phyloP scores from a whole-genome alignment of 1,284 basidiomycete species.

The Ceratobasidium sp. region DNA sequence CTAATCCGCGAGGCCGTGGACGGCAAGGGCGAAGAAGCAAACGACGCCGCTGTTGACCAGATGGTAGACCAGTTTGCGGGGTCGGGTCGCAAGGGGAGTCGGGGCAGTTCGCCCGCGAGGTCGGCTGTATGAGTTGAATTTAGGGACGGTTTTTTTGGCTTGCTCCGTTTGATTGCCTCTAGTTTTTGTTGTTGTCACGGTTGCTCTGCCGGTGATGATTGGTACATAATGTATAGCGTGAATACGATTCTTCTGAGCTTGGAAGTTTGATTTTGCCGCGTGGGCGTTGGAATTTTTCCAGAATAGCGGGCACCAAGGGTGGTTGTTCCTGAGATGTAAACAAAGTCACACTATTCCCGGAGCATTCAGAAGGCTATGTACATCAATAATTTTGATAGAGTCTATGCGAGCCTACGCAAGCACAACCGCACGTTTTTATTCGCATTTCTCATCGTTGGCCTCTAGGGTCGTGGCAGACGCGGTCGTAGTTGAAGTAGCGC shows the following conservation, averaged over 20 bases:
- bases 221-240: constrained; percentile 43
- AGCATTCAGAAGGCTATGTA: too few species aligned
- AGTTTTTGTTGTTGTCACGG: constrained; percentile 5
- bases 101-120: constrained; percentile 35
- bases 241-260: constrained; percentile 34
- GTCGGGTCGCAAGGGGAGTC: neutral
- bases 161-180: neutral
- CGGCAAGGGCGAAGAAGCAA: constrained; percentile 62
- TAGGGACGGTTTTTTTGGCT: constrained; percentile 2
- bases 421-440: neutral
- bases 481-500: neutral
- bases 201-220: constrained; percentile 9
- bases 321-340: neutral
- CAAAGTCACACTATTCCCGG: too few species aligned
- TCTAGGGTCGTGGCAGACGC: neutral
- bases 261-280: neutral
- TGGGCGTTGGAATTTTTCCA: neutral
- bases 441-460: neutral
- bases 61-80: constrained; percentile 44
- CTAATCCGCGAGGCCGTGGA: constrained; percentile 93
- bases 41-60: constrained; percentile 46
- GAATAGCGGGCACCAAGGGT: neutral
- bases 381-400: too few species aligned
- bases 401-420: neutral
- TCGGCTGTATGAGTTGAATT: neutral